Evolutionary conservation across 331 rosid genomes (phyloP), one percentile per base, ranked within the genome.

Genomic region (Ulmus americana): DNA sequence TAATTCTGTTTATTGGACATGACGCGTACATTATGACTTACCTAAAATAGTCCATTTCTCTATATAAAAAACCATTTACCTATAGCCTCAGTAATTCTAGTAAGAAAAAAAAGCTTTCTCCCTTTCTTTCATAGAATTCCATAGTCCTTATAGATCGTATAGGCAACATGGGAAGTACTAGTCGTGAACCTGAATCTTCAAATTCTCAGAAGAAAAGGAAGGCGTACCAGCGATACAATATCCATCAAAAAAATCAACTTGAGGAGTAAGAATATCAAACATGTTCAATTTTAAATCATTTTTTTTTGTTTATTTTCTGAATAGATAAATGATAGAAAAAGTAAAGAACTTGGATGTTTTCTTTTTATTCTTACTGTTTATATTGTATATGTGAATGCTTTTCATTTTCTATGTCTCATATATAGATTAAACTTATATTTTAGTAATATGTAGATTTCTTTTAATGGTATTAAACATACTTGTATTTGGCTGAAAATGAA

Each of bases 211-310:
- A 1, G 51, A 72, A 71, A 59, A 75, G 15, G 63, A 77, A 18
- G 55, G 0, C 45, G 6, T 70, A 61, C 68, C 72, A 67, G 57
- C 89, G 86, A 22, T 95, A 84, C 58, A 65, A 76, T 28, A 0
- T 70, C 6, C 35, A 62, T 9, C 88, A 82, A 72, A 88, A 66
- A 55, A 15, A 64, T 15, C 77, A 15, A 5, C 90, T 90, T 15
- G 88, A 90, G 65, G 81, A 59, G 95, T 90, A 73, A 83, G 90
- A 67, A 10, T 10, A 59, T 5, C 39, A 0, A 58, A 22, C 13
- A 28, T 28, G 14, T 61, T 14, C 15, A 41, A 5, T 3, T 22
- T 10, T 48, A 11, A 6, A 14, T 10, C 43, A n/a, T 6, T 15
- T 18, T 10, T 11, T 2, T 4, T 20, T 52, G 2, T 8, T 2